Evolutionary conservation across 208 protist genomes (phyloP), one percentile per base, ranked within the genome.

Genomic region (Crithidia expoeki): DNA sequence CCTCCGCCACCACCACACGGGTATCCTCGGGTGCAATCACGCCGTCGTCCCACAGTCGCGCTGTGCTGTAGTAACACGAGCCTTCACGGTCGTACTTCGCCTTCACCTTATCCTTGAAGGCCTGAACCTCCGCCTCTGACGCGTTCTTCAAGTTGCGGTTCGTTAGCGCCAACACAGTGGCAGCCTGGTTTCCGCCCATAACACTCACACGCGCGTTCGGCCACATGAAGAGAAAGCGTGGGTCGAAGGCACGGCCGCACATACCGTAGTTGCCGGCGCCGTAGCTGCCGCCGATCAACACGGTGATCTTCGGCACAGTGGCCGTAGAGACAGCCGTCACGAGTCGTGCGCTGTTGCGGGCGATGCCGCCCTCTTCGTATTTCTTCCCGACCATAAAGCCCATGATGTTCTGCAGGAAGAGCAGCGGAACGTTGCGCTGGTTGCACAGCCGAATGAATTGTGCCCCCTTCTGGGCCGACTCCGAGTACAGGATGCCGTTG

Each of bases 321-420:
- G 94, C 88, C 52, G 88, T 94, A 11, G 95, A 81, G 4, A 99
- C 98, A 1, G 98, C 97, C 25, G 73, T 98, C 4, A 98, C 97
- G 51, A 99, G 78, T 71, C 98, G 98, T 0, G 98, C 97, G 16
- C 98, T 98, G 82, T 98, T 78, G 74, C 98, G 98, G n/a, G 96
- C 96, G 59, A 99, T 99, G 71, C 98, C 98, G 56, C 85, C 89
- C 44, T 78, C 71, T 79, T 99, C 97, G 72, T 98, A 97, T 55
- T 89, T 77, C 55, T 90, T 91, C 17, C 94, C 94, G 21, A 94
- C 86, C 91, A 96, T 96, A 25, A 96, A 96, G 28, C 91, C 90
- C n/a, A 95, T 98, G 72, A 99, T 98, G 79, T 99, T 99, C 77
- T 99, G 98, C 47, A 99, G 66, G 75, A 99, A 99, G 16, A 99